Base-by-base conservation (phyloP, 352 stramenopile genomes). In the Saprolegnia diclina region DNA sequence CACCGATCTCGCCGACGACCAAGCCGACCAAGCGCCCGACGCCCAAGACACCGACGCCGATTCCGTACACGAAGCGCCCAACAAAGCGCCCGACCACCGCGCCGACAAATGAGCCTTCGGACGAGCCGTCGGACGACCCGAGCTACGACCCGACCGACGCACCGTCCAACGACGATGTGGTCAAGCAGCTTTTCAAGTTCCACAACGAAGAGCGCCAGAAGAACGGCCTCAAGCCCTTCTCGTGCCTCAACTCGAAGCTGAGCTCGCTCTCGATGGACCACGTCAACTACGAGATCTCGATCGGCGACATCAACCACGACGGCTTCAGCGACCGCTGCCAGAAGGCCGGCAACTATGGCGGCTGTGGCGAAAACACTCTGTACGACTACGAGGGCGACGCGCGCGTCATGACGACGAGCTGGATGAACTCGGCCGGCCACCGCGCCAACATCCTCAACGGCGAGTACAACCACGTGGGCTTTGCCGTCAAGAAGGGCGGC, bases 161-260 rank as follows among this genome's bases (percentile, higher is more conserved):
- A 7, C 52, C n/a, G 35, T 54, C 46, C n/a, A 29, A 7, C 9
- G 52, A 24, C 35, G 52, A 29, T 16, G n/a, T 59, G 24, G 35
- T 24, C 52, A 16, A 59, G 52, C 52, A 59, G 19, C 35, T 59
- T 2, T 59, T 42, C 19, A n/a, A 59, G 24, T 35, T 40, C 35
- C 52, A 59, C 52, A 59, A 59, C 35, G 13, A 35, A 19, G 52
- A 14, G 24, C 52, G 52, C 19, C 52, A 59, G 35, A 35, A 59
- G 35, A 59, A 59, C 35, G 52, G 52, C 13, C 24, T 59, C 24
- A 59, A 59, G 52, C 52, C 52, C 16, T 59, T 59, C 35, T 21
- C 52, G 16, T 59, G 52, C 52, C 52, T 59, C 35, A 40, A 59
- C 52, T 59, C 52, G 52, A 59, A 59, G 52, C 52, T 59, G 24